Base-by-base conservation (phyloP, 1,284 basidiomycete species). In the Pseudozyma sp. region DNA sequence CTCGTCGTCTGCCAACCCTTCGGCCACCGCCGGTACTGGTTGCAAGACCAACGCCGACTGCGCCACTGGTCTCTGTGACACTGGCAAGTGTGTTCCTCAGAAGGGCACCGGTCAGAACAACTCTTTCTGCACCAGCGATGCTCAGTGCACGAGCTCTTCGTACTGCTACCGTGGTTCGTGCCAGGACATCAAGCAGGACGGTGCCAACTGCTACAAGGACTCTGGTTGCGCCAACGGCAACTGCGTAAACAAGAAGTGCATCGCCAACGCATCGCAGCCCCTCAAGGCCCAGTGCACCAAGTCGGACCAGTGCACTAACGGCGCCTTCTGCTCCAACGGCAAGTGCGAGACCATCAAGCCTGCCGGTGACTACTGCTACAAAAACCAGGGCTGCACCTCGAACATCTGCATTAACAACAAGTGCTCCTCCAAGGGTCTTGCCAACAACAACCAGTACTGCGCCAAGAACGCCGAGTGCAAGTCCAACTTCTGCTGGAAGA, bases 111-210 rank as follows among this genome's bases (percentile, higher is more conserved):
- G 61, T n/a, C 45, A 44, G 30, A 61, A 55, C 54, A 50, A 52
- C 48, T 58, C 58, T 14, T 72, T 31, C 64, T 67, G 64, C 60
- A 56, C 51, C 35, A 17, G 17, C n/a, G 72, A 75, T 11, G 19
- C 40, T 1, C 64, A 70, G 57, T 75, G 72, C 54, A 42, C 11
- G 14, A 35, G n/a, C 16, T n/a, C 43, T 16, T 47, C 49, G 16
- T 59, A 68, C 61, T 74, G 71, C 64, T 63, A 67, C 64, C 57
- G 59, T 42, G 63, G 57, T 3, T 53, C 52, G n/a, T 74, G 62
- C 71, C 61, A 61, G 52, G 43, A 54, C 49, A 63, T 53, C 56
- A 68, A 67, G 50, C 52, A 52, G 17, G 34, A 45, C 50, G 58
- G 50, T 50, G n/a, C 42, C 48, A 29, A n/a, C 16, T 67, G 68